A percentile compares a stretch with the other conserved stretches of the same genome.
These are phyloP conservation scores for Violaceomyces palustris DNA, from an alignment of 1,284 basidiomycete genomes.

Conservation along the genomic window DNA sequence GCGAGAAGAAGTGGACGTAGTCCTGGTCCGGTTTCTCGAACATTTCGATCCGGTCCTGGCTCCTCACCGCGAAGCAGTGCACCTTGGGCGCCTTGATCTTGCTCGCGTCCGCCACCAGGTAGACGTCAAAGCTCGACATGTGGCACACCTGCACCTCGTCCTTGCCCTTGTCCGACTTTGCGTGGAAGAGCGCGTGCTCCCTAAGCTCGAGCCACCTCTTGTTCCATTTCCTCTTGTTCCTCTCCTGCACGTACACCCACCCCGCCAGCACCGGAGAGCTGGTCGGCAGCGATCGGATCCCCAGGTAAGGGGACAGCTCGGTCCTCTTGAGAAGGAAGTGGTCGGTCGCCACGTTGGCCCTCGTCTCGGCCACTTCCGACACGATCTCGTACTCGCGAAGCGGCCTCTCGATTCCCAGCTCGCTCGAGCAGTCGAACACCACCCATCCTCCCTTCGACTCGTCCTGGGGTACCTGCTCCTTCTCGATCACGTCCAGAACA, in stretches of 20 bases:
- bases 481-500: conserved; percentile 28
- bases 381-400: conserved; percentile 50
- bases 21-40: conserved; percentile 46
- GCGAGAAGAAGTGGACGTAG: conserved; percentile 43
- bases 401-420: conserved; percentile 46
- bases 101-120: conserved; percentile 34
- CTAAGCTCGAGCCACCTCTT: conserved; percentile 51
- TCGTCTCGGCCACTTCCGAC: conserved; percentile 31
- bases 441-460: conserved; percentile 42
- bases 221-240: conserved; percentile 45
- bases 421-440: conserved; percentile 40
- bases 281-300: conserved; percentile 30
- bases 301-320: conserved; percentile 38
- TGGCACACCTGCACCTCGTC: conserved; percentile 40
- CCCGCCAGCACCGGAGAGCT: conserved; percentile 43
- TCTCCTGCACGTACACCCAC: conserved; percentile 43
- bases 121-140: conserved; percentile 46
- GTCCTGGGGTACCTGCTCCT: conserved; percentile 30
- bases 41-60: conserved; percentile 34
- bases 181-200: conserved; percentile 45
- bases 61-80: conserved; percentile 44
- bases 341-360: conserved; percentile 25
- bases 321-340: conserved; percentile 45
- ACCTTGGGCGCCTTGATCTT: conserved; percentile 40
- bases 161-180: conserved; percentile 50